These are phyloP conservation scores for Sonneratia caseolaris DNA, from an alignment of 345 rosid species.

Conservation along the genomic window DNA sequence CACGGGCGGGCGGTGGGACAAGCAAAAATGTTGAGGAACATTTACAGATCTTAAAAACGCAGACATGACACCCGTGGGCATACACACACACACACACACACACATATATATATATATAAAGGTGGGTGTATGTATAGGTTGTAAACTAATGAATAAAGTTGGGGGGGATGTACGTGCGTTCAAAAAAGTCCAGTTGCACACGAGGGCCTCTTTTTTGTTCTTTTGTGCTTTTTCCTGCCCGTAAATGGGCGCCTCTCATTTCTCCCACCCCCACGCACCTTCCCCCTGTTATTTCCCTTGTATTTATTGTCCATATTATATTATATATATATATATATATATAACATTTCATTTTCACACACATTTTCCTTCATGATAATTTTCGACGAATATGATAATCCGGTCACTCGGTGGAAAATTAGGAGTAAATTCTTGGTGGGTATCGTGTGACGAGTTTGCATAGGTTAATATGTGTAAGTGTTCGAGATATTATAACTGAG, in stretches of 20 bases:
- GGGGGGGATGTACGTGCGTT: slow-evolving; percentile 24
- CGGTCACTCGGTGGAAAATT: no score
- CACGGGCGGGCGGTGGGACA: no score
- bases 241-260: slow-evolving; percentile 2
- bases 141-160: slow-evolving; percentile 14
- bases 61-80: background rate
- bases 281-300: background rate
- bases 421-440: no score
- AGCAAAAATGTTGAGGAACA: background rate
- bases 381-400: no score
- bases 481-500: no score
- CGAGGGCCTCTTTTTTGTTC: slow-evolving; percentile 68
- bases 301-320: background rate
- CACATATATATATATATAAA: background rate
- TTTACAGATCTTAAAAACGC: background rate
- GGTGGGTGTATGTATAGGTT: background rate
- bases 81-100: background rate
- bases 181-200: slow-evolving; percentile 55
- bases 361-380: no score
- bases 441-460: no score
- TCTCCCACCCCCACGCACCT: background rate
- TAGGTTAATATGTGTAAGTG: no score
- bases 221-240: slow-evolving; percentile 13
- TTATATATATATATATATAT: no score
- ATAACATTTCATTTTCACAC: no score